Evolutionary conservation across 169 alveolate genomes (phyloP).

Genomic region (Eimeria mitis): DNA sequence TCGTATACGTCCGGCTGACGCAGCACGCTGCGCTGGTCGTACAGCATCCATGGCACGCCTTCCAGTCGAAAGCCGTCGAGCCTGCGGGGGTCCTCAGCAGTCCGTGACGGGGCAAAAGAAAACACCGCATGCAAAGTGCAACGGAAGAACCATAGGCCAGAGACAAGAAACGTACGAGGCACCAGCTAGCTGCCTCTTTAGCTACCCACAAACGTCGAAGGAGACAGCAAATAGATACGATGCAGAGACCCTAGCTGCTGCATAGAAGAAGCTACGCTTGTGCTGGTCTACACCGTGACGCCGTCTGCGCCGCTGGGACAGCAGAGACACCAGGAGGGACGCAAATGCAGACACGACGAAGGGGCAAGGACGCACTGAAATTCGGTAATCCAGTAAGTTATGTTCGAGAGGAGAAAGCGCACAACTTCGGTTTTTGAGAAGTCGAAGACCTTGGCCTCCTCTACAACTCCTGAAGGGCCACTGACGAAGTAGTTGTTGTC

Average conservation of each 20-base stretch:
- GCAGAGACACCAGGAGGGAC: not conserved
- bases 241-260: not conserved
- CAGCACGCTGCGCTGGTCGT: constrained; percentile 94
- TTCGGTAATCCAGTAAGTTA: constrained; percentile 92
- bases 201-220: not conserved
- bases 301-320: not conserved
- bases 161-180: not conserved
- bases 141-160: not conserved
- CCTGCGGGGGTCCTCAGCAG: constrained; percentile 18
- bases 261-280: not conserved
- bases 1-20: constrained; percentile 89
- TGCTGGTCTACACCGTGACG: not conserved
- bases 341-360: not conserved
- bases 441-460: constrained; percentile 94
- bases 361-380: constrained; percentile 82
- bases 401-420: constrained; percentile 93
- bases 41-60: constrained; percentile 96
- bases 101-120: not conserved
- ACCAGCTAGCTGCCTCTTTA: not conserved
- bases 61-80: constrained; percentile 96
- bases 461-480: constrained; percentile 93
- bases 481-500: constrained; percentile 93
- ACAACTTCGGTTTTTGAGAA: constrained; percentile 93
- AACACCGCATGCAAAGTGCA: not conserved
- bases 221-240: not conserved